phyloP scores from a whole-genome alignment of 805 yeast genomes.

The Dipodascus albidus region DNA sequence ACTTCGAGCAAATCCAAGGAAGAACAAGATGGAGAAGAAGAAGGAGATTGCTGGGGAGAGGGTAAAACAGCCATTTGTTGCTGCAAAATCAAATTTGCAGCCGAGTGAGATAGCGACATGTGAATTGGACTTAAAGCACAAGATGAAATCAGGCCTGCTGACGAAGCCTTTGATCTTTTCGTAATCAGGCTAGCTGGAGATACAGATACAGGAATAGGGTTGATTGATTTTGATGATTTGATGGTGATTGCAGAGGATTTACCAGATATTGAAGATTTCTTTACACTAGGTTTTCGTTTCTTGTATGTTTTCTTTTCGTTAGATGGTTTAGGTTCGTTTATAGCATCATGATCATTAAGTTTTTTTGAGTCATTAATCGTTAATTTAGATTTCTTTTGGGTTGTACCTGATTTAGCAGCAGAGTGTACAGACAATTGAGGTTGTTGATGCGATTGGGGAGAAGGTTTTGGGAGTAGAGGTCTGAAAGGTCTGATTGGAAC shows the following conservation, averaged over 20 bases:
- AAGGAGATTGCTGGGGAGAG: conserved; percentile 4
- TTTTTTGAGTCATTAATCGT: conserved; percentile 1
- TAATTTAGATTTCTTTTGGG: background rate
- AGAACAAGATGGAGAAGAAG: conserved; percentile 5
- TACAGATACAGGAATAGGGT: background rate
- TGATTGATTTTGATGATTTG: background rate
- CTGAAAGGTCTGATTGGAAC: conserved; percentile 27
- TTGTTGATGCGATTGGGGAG: background rate
- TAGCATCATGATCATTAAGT: conserved; percentile 1
- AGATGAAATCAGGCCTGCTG: conserved; percentile 4
- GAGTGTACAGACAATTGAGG: background rate
- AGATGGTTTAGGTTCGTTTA: background rate
- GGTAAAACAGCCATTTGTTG: background rate
- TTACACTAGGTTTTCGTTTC: background rate
- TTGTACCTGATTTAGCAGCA: background rate
- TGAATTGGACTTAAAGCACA: conserved; percentile 2
- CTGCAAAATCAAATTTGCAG: background rate
- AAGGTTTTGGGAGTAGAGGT: conserved; percentile 26
- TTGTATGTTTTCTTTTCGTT: conserved; percentile 1
- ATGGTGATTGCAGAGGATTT: background rate
- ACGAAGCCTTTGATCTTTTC: conserved; percentile 11
- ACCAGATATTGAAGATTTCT: background rate
- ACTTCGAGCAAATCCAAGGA: conserved; percentile 5
- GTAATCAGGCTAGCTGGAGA: conserved; percentile 15
- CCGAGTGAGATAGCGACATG: conserved; percentile 6